A percentile compares a stretch with the other conserved stretches of the same genome.
These are phyloP conservation scores for Globisporangium megalacanthum DNA, from an alignment of 352 stramenopile genomes.

Conservation along the genomic window DNA sequence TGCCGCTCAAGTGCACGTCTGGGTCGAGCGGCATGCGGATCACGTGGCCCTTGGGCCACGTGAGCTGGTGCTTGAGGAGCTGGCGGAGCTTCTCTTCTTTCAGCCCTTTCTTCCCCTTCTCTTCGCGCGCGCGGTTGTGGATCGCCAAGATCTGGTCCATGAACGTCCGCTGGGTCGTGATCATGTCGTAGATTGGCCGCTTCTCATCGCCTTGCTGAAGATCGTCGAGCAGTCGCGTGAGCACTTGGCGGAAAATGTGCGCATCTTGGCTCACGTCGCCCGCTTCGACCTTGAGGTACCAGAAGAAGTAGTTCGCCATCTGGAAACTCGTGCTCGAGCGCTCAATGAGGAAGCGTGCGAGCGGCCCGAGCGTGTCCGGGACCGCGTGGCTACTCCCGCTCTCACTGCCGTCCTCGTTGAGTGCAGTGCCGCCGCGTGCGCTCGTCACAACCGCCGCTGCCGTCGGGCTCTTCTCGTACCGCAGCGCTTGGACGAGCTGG, in stretches of 20 bases:
- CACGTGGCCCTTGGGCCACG: constrained; percentile 65
- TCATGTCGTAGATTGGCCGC: constrained; percentile 86
- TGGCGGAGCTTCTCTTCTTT: constrained; percentile 94
- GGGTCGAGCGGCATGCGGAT: constrained; percentile 89
- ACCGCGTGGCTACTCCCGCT: background rate
- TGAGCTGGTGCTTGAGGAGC: constrained; percentile 79
- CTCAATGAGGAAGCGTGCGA: constrained; percentile 94
- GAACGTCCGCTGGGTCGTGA: constrained; percentile 90
- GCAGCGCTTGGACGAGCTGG: constrained; percentile 97
- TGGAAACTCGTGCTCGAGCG: constrained; percentile 92
- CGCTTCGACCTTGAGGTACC: constrained; percentile 84
- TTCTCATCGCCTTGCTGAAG: constrained; percentile 91
- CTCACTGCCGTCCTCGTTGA: constrained; percentile 14
- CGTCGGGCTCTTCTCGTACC: constrained; percentile 68
- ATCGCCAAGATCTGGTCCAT: constrained; percentile 91
- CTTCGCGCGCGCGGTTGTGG: constrained; percentile 90
- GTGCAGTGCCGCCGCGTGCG: constrained; percentile 17
- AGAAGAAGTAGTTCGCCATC: constrained; percentile 99
- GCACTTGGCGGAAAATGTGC: constrained; percentile 72
- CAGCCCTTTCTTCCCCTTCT: constrained; percentile 93
- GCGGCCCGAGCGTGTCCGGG: constrained; percentile 48
- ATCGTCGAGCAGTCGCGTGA: constrained; percentile 93
- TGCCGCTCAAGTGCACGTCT: constrained; percentile 76
- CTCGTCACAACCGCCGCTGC: constrained; percentile 23
- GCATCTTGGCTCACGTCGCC: constrained; percentile 64